Evolutionary conservation across 345 rosid genomes (phyloP).

Genomic region (Sonneratia caseolaris): DNA sequence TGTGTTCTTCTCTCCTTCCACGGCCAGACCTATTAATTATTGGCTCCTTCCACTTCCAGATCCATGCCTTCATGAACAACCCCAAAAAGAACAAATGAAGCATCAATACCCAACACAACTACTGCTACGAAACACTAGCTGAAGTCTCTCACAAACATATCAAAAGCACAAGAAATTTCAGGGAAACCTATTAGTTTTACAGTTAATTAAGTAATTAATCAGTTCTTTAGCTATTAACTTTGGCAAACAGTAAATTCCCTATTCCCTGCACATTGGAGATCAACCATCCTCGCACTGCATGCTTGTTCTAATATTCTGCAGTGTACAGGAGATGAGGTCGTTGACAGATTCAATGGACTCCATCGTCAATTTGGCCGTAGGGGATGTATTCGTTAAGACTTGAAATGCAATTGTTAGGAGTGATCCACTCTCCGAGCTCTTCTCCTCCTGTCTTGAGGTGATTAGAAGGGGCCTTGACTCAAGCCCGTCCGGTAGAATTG

Average conservation of each 20-base stretch:
- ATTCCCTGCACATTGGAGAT: background rate
- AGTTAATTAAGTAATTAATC: conserved; percentile 6
- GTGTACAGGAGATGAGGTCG: conserved; percentile 65
- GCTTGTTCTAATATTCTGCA: conserved; percentile 66
- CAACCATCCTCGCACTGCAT: conserved; percentile 77
- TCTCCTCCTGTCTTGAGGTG: conserved; percentile 72
- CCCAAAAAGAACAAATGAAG: background rate
- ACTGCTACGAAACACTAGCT: background rate
- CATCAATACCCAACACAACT: conserved; percentile 1
- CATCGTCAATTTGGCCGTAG: conserved; percentile 51
- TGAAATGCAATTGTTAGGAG: conserved; percentile 80
- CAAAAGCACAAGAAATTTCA: background rate
- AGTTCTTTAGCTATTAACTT: conserved; percentile 12
- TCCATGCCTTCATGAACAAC: background rate
- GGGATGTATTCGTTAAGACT: conserved; percentile 53
- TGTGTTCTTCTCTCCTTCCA: background rate
- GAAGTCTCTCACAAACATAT: background rate
- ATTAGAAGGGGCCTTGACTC: conserved; percentile 86
- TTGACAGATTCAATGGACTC: conserved; percentile 82
- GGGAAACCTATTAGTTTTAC: conserved; percentile 22
- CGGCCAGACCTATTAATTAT: background rate
- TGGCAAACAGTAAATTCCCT: background rate
- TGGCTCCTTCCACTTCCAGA: background rate
- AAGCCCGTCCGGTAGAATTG: conserved; percentile 77
- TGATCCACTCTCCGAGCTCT: conserved; percentile 75